These are phyloP conservation scores for Ochromonadaceae sp. DNA, from an alignment of 352 stramenopile genomes.

Conservation along the genomic window DNA sequence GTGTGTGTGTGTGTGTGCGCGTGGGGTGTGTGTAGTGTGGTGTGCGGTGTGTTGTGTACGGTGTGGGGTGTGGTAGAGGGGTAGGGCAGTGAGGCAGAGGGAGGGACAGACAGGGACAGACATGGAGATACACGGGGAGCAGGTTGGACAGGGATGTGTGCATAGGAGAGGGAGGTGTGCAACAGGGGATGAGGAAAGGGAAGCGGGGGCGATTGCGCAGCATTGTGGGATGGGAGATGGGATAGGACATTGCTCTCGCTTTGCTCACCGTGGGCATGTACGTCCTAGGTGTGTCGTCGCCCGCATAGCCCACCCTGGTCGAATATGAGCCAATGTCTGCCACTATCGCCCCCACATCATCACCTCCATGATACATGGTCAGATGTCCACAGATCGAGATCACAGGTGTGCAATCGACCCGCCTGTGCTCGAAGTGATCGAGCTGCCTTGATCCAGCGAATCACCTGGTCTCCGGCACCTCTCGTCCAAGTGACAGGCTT, in stretches of 20 bases:
- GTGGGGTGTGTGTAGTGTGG: not conserved
- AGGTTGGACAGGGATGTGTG: not conserved
- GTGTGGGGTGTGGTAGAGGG: not conserved
- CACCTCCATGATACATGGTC: slow-evolving; percentile 17
- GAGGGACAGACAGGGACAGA: not conserved
- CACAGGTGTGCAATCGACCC: no score
- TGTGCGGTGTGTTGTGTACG: not conserved
- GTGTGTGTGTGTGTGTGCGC: not conserved
- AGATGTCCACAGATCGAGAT: no score
- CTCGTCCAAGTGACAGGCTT: no score
- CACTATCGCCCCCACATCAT: slow-evolving; percentile 30
- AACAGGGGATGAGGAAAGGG: no score
- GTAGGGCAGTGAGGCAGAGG: not conserved
- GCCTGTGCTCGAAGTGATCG: no score
- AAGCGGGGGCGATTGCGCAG: no score
- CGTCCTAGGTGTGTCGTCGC: slow-evolving; percentile 38
- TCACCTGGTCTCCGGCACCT: no score
- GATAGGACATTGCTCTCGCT: not conserved
- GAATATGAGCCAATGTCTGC: slow-evolving; percentile 41
- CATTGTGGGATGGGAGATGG: no score
- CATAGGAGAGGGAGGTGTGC: no score
- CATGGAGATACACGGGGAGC: not conserved
- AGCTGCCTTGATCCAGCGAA: no score
- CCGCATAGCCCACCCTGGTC: slow-evolving; percentile 45
- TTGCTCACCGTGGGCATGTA: slow-evolving; percentile 31